These are phyloP conservation scores for Sclerotinia nivalis DNA, from an alignment of 2,329 filamentous ascomycete genomes.

Conservation along the genomic window DNA sequence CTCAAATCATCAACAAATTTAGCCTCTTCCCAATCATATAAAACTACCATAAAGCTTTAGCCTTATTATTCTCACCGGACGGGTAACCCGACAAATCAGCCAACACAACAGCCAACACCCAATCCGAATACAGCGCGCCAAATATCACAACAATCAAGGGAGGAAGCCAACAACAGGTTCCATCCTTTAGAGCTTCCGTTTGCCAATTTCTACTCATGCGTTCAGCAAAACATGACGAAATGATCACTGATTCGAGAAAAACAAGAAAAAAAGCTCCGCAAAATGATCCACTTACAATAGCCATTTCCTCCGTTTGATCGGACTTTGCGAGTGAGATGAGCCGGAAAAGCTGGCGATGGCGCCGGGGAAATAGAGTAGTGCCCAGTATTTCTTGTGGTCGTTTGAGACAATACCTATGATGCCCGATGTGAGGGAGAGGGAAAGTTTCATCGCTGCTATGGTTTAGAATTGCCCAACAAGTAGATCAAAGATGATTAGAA, in stretches of 20 bases:
- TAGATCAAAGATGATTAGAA: too few species aligned
- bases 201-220: too few species aligned
- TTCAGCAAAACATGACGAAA: too few species aligned
- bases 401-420: neutral
- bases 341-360: neutral
- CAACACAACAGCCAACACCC: neutral
- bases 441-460: neutral
- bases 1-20: neutral
- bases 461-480: neutral
- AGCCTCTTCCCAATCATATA: conserved; percentile 3
- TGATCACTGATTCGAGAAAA: neutral
- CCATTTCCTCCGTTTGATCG: neutral
- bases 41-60: neutral
- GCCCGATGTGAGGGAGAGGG: neutral
- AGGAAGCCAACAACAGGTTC: too few species aligned
- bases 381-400: neutral
- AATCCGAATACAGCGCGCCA: neutral
- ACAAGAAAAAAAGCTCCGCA: neutral
- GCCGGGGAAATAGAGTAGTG: conserved; percentile 1
- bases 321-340: neutral
- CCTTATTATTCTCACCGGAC: neutral
- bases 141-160: neutral
- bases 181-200: too few species aligned
- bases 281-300: neutral
- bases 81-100: neutral